Conservation (phyloP, 2,329 filamentous ascomycete species). For the Cercospora sp. region DNA sequence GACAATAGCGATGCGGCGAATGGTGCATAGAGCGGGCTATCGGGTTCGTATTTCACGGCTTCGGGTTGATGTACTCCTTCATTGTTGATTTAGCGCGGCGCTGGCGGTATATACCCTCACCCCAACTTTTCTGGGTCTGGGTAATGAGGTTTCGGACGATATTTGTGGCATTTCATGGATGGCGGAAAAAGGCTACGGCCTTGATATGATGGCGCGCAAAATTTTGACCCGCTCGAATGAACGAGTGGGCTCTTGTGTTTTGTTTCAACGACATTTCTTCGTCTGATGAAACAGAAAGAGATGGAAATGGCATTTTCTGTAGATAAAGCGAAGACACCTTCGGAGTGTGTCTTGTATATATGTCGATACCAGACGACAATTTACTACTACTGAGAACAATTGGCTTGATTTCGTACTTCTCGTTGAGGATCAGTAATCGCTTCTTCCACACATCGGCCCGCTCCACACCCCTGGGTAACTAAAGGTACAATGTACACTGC, state of each 20-base stretch:
- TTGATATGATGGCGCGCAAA: background rate
- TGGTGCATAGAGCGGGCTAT: too few species aligned
- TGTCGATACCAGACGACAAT: background rate
- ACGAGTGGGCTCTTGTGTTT: background rate
- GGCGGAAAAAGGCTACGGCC: background rate
- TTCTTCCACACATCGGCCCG: background rate
- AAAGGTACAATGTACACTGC: background rate
- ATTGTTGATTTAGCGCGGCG: conserved; percentile 18
- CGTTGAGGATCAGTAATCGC: background rate
- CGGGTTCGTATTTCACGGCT: background rate
- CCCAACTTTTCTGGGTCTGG: background rate
- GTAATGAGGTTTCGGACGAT: background rate
- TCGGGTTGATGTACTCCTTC: background rate
- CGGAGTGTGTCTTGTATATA: background rate
- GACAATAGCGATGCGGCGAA: too few species aligned
- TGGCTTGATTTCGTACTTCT: background rate
- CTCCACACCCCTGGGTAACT: background rate
- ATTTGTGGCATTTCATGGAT: background rate
- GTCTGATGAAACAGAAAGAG: background rate
- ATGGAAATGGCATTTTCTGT: background rate
- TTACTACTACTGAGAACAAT: background rate
- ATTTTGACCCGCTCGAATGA: background rate
- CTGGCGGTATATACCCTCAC: conserved; percentile 13
- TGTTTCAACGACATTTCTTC: background rate
- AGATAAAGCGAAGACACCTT: background rate